Evolutionary conservation across 345 rosid genomes (phyloP), one percentile per base, ranked within the genome.

Genomic region (Corchorus capsularis): DNA sequence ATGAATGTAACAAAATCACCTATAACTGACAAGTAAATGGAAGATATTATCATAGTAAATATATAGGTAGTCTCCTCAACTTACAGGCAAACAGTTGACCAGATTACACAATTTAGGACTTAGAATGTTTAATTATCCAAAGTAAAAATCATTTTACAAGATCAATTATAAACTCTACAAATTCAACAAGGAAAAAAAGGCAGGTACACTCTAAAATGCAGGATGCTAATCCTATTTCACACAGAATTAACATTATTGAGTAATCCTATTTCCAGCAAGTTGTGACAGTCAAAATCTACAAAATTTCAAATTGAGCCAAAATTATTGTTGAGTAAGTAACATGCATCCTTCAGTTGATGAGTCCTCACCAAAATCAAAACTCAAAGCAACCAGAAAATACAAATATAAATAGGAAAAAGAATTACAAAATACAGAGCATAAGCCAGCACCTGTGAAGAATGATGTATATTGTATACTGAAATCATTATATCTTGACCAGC

Each of bases 401-500:
- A 39, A 22, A 45, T 20, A 16, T 63, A 47, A 73, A 20, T 22
- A 46, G 35, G 77, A 50, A 39, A 47, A 34, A 13, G n/a, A 69
- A 45, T 74, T 60, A 63, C 9, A n/a, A 37, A 64, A 63, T 65
- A 73, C 16, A 76, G 39, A 63, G 39, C 64, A 76, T 41, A 50
- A 16, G 17, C 61, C 34, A 71, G 62, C 84, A 95, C 98, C 94
- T 84, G 74, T 11, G 96, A 85, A 19, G 98, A 95, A 83, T 82
- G 98, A 83, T 95, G 99, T 67, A 95, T 88, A 81, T 95, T 93
- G 75, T 95, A 95, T 68, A 93, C 99, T 0, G 99, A 93, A 61
- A 95, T 93, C 98, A 95, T 93, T 76, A 95, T 88, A 77, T 93
- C 99, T 90, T 95, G 98, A 76, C 98, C 98, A 37, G 93, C 63